A percentile compares a stretch with the other conserved stretches of the same genome.
phyloP scores from a whole-genome alignment of 1,284 basidiomycete species.

The Ganoderma lingzhi region DNA sequence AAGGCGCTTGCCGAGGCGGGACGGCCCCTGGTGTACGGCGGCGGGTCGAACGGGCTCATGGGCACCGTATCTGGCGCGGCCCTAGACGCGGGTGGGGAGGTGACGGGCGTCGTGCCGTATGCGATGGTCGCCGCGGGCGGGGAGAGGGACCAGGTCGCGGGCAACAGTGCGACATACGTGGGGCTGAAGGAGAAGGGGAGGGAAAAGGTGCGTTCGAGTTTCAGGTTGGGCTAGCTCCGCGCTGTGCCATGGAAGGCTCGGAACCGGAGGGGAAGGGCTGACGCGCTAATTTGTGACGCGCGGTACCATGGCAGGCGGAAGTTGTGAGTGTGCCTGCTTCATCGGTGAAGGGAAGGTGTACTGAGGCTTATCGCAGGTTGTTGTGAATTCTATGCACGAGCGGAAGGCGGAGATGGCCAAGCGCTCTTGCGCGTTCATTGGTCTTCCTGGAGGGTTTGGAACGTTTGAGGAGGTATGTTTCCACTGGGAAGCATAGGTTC shows the following conservation, averaged over 20 bases:
- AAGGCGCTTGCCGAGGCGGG: constrained; percentile 71
- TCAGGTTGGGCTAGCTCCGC: neutral
- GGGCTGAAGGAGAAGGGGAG: constrained; percentile 49
- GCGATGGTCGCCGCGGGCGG: constrained; percentile 77
- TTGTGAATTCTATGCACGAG: constrained; percentile 92
- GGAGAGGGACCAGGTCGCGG: constrained; percentile 59
- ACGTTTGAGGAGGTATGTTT: constrained; percentile 88
- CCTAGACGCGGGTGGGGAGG: constrained; percentile 73
- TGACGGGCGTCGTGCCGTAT: constrained; percentile 84
- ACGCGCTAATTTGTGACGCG: neutral
- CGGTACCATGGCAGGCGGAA: constrained; percentile 49
- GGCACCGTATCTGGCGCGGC: constrained; percentile 81
- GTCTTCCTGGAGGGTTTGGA: constrained; percentile 90
- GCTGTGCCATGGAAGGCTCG: neutral
- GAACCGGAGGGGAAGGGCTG: neutral
- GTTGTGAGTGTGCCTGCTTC: constrained; percentile 49
- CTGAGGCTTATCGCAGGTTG: constrained; percentile 51
- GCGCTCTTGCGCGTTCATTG: constrained; percentile 81
- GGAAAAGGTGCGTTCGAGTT: constrained; percentile 49
- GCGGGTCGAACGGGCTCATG: constrained; percentile 88
- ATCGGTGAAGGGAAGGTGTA: neutral
- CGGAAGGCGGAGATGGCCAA: constrained; percentile 91
- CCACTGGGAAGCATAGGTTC: neutral
- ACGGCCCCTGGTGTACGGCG: constrained; percentile 86
- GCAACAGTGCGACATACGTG: constrained; percentile 37